Conservation (phyloP, 2,329 filamentous ascomycete genomes). For the Botrytis squamosa region DNA sequence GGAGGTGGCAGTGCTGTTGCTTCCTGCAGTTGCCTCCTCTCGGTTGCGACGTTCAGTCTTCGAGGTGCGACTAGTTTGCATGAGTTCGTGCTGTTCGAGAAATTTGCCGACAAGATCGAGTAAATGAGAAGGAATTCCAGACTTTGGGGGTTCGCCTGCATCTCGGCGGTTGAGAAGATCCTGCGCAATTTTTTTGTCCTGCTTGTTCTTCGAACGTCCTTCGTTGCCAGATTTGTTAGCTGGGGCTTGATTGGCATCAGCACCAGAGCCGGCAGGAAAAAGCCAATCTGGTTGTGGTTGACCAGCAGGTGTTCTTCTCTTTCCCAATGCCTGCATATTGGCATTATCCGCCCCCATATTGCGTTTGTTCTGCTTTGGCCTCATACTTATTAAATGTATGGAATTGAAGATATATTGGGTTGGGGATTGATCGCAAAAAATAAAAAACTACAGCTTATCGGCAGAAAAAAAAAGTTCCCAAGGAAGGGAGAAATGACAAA, state of each 20-base stretch:
- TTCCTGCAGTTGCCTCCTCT: conserved; percentile 44
- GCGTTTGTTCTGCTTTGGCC: conserved; percentile 12
- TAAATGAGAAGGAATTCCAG: conserved; percentile 56
- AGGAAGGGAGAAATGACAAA: conserved; percentile 1
- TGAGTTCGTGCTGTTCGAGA: conserved; percentile 64
- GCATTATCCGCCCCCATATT: conserved; percentile 36
- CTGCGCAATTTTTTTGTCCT: conserved; percentile 36
- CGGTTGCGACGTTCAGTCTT: conserved; percentile 56
- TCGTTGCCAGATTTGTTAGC: conserved; percentile 26
- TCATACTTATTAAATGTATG: conserved; percentile 2
- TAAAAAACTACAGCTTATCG: conserved; percentile 11
- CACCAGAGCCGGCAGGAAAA: conserved; percentile 31
- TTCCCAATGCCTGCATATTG: conserved; percentile 39
- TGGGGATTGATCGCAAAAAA: background rate
- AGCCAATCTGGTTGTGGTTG: conserved; percentile 38
- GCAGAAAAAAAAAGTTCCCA: conserved; percentile 16
- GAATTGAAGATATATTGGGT: background rate
- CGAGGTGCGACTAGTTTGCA: conserved; percentile 60
- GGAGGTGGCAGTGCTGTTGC: conserved; percentile 42
- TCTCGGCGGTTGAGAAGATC: conserved; percentile 35
- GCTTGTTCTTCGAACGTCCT: conserved; percentile 29
- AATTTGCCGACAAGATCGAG: conserved; percentile 67
- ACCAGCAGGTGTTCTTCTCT: conserved; percentile 32
- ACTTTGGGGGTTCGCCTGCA: conserved; percentile 31
- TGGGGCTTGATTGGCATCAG: conserved; percentile 26